Evolutionary conservation across 164 flowering plant species (phyloP).

Genomic region (Akebia trifoliata): DNA sequence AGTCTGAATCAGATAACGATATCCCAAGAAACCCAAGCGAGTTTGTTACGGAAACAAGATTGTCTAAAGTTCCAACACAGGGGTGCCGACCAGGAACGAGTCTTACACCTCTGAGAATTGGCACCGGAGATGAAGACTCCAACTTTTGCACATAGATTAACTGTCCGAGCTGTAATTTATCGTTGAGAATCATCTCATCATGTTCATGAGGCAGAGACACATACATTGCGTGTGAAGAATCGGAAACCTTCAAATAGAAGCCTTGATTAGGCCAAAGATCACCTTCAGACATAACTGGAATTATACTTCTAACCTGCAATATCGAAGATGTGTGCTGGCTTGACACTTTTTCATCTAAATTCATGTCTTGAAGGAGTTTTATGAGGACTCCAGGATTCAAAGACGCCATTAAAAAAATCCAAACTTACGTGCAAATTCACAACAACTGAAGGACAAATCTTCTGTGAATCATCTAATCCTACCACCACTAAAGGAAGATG

Average conservation of each 20-base stretch:
- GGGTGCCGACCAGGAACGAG: conserved; percentile 56
- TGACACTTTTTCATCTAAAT: conserved; percentile 12
- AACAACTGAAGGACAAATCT: no score
- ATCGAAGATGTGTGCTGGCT: conserved; percentile 28
- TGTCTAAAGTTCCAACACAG: conserved; percentile 47
- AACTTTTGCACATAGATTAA: conserved; percentile 45
- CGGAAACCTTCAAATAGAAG: conserved; percentile 65
- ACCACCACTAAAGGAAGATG: neutral
- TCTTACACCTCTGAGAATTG: conserved; percentile 42
- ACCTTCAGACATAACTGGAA: conserved; percentile 50
- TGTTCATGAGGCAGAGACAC: conserved; percentile 54
- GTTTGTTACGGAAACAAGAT: conserved; percentile 25
- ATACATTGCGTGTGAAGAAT: conserved; percentile 52
- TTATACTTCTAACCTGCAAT: conserved; percentile 57
- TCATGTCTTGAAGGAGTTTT: conserved; percentile 52
- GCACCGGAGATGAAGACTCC: conserved; percentile 51
- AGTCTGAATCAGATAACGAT: conserved; percentile 5
- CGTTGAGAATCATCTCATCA: conserved; percentile 45
- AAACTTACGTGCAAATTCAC: neutral
- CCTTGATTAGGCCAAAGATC: conserved; percentile 73
- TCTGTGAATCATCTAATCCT: no score
- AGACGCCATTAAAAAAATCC: conserved; percentile 36
- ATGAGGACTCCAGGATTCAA: conserved; percentile 50
- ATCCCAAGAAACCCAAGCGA: conserved; percentile 14
- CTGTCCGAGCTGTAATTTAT: conserved; percentile 64